Evolutionary conservation across 2,329 filamentous ascomycete genomes (phyloP).

Genomic region (Ascochyta rabiei): DNA sequence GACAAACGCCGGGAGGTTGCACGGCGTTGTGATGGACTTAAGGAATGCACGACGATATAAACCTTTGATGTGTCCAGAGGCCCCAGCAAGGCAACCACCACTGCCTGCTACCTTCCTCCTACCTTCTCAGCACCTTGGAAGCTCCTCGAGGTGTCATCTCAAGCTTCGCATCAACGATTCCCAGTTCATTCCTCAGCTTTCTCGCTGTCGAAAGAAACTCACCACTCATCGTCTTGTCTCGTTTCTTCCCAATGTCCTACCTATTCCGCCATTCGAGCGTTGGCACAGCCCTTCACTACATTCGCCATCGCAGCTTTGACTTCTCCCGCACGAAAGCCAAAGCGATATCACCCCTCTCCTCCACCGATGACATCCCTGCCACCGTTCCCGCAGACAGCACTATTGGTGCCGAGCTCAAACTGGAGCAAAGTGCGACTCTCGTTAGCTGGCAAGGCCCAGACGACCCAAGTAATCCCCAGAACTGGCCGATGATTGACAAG

Average conservation of each 20-base stretch:
- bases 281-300: conserved; percentile 26
- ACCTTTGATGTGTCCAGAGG: neutral
- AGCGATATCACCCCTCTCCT: conserved; percentile 23
- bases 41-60: conserved; percentile 6
- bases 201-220: too few species aligned
- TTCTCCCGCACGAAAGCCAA: conserved; percentile 24
- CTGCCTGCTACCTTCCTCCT: neutral
- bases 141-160: neutral
- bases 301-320: conserved; percentile 29
- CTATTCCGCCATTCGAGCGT: conserved; percentile 28
- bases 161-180: neutral
- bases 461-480: conserved; percentile 45
- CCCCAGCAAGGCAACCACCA: conserved; percentile 10
- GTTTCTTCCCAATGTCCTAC: conserved; percentile 24
- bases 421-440: conserved; percentile 33
- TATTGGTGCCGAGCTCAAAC: conserved; percentile 25
- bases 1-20: conserved; percentile 7
- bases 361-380: conserved; percentile 26
- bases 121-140: neutral
- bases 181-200: neutral
- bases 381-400: conserved; percentile 18
- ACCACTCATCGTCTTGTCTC: too few species aligned
- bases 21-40: conserved; percentile 14
- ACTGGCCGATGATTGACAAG: conserved; percentile 43
- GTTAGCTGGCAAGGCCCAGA: conserved; percentile 50